Evolutionary conservation across 805 yeast genomes (phyloP), one percentile per base, ranked within the genome.

Genomic region (Kazachstania kunashirensis): DNA sequence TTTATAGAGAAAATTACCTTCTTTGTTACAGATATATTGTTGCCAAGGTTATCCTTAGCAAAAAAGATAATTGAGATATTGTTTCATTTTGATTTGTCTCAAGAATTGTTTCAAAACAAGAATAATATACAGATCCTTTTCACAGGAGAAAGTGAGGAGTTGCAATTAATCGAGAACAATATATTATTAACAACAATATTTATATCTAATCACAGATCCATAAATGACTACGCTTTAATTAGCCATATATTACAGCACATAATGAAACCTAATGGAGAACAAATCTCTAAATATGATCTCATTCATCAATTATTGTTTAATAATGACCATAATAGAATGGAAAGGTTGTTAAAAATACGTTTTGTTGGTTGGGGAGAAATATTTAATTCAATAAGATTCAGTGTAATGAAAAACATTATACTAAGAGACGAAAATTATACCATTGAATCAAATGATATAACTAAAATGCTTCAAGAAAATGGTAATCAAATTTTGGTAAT

Each of bases 351-450:
- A 53, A 59, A 23, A 54, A 76, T n/a, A 70, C 66, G 34, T 81
- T 77, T 35, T 53, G 73, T 82, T 48, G 67, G 79, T 1, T 84
- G 95, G 95, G 79, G 76, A 35, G 53, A 63, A 5, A 48, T 81
- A 2, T 73, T 84, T 75, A 58, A 66, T 16, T 62, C 79, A 0
- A 94, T 94, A 0, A 68, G 70, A 2, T 24, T 75, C 0, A 57
- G 62, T 23, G 54, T 75, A 3, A 43, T 76, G 10, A 52, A 64
- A 34, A 68, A 70, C 38, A 62, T 78, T 24, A 47, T 72, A 8
- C 65, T 67, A 31, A 66, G 72, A 31, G 86, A 82, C 52, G 94
- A 84, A 45, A 84, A 83, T 48, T 75, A 83, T 81, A 73, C 46
- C 9, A 31, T 45, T 43, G 6, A 44, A 43, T 7, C 37, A 35